A percentile compares a stretch with the other conserved stretches of the same genome.
Conservation (phyloP, 192 early-diverging fungal species). For the Jimgerdemannia lactiflua region DNA sequence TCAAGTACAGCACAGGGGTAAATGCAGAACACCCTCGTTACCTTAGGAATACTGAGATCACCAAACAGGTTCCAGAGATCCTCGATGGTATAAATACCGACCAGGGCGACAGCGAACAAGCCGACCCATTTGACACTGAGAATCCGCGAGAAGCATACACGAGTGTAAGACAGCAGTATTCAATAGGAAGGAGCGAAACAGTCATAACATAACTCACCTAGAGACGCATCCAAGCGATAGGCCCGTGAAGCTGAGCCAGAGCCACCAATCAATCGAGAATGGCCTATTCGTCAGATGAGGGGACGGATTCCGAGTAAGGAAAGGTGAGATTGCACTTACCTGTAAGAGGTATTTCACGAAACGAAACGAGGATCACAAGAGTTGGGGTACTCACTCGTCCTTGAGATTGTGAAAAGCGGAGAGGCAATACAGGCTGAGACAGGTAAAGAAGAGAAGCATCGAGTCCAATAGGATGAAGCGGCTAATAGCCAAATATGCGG, state of each 20-base stretch:
- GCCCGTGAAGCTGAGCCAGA: conserved; percentile 85
- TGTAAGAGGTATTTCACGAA: neutral
- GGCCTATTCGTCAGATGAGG: conserved; percentile 39
- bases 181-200: conserved; percentile 6
- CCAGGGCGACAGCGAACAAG: conserved; percentile 83
- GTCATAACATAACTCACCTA: conserved; percentile 39
- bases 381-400: conserved; percentile 32
- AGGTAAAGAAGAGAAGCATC: conserved; percentile 91
- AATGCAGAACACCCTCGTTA: neutral
- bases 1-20: too few relatives aligned
- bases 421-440: conserved; percentile 61
- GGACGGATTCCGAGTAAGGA: too few relatives aligned
- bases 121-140: conserved; percentile 96
- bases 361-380: neutral
- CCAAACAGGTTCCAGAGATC: conserved; percentile 91
- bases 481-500: conserved; percentile 72
- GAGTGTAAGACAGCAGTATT: neutral
- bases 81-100: conserved; percentile 90
- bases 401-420: conserved; percentile 75
- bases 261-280: conserved; percentile 87
- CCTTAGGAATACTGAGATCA: conserved; percentile 49
- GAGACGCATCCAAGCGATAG: conserved; percentile 79
- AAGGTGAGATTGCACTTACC: too few relatives aligned
- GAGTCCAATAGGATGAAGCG: conserved; percentile 95
- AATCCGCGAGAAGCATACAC: neutral